Evolutionary conservation across 352 stramenopile genomes (phyloP).

Genomic region (Globisporangium cederbergense): DNA sequence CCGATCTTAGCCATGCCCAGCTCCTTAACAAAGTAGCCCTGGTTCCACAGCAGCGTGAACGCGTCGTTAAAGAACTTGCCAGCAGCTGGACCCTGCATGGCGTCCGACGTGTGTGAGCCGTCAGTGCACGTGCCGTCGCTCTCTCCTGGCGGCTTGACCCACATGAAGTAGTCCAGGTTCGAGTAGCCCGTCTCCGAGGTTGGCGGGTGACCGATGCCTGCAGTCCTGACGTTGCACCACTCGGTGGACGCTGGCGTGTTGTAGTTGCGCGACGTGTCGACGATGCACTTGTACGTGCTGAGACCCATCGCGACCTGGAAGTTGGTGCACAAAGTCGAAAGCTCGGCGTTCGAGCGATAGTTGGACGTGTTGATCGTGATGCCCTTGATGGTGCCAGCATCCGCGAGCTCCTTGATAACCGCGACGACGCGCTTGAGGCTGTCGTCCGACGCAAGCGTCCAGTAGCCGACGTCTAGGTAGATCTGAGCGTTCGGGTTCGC

Average conservation of each 20-base stretch:
- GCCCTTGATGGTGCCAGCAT: constrained; percentile 38
- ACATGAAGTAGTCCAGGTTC: constrained; percentile 74
- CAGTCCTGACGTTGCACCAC: constrained; percentile 51
- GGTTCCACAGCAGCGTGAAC: constrained; percentile 63
- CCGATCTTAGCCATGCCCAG: constrained; percentile 34
- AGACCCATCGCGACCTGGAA: constrained; percentile 53
- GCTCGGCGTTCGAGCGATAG: constrained; percentile 52
- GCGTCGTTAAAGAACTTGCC: constrained; percentile 52
- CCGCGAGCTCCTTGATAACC: constrained; percentile 38
- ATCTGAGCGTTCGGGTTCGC: constrained; percentile 65
- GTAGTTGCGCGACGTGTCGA: constrained; percentile 60
- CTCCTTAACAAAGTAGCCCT: constrained; percentile 54
- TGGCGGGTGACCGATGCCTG: constrained; percentile 42
- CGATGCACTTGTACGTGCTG: constrained; percentile 43
- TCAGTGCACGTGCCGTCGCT: constrained; percentile 51
- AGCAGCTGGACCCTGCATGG: constrained; percentile 46
- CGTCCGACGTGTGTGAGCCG: constrained; percentile 29
- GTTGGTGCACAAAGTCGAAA: constrained; percentile 45
- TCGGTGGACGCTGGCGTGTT: constrained; percentile 23
- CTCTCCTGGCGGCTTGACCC: constrained; percentile 66
- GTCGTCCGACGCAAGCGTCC: constrained; percentile 37
- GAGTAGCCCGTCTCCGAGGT: constrained; percentile 39
- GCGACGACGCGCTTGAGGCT: constrained; percentile 23
- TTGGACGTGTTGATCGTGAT: constrained; percentile 81
- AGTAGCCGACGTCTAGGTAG: constrained; percentile 72